Base-by-base conservation (phyloP, 352 stramenopile genomes). In the Globisporangium uncinulatum region DNA sequence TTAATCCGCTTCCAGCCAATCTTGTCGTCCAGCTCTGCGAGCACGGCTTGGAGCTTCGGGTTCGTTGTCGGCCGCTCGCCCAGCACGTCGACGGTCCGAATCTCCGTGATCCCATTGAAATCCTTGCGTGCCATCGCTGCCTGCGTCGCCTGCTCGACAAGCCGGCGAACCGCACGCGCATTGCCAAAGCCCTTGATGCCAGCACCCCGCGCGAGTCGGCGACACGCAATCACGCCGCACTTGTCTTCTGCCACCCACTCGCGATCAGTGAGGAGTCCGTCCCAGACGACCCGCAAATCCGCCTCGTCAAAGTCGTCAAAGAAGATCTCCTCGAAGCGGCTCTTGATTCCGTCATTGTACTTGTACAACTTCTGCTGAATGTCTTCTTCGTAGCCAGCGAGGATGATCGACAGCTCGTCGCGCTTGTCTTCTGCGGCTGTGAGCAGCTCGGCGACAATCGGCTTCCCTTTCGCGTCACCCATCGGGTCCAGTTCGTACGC, bases 241-340 rank as follows among this genome's bases (percentile, higher is more conserved):
- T 75, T 63, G 10, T 74, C 59, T 4, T 83, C 69, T 34, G 69
- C 79, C 17, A 68, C 60, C 78, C 78, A 90, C 11, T 86, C 66
- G 32, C 71, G 41, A 0, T 70, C 73, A 0, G 41, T 39, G 14
- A 85, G 62, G 34, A 85, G 34, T 0, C 60, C 59, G 24, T 85
- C 62, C 79, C 76, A 97, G 15, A 98, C 85, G 24, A 77, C 63
- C 4, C 83, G 71, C 29, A 97, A 63, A 32, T 97, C 86, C 9
- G 81, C 64, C 24, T 96, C 87, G 34, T 92, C 83, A 62, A 96
- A 97, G 71, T 98, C 91, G 6, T 96, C 81, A 70, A 98, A 97
- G 19, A 65, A 50, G 17, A 98, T 75, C 46, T 88, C 76, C 15
- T 63, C 69, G 56, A 98, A 97, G 6, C 93, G 78, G 49, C 79